These are phyloP conservation scores for Paraphysoderma sedebokerense DNA, from an alignment of 371 early-diverging fungal genomes.

Conservation along the genomic window DNA sequence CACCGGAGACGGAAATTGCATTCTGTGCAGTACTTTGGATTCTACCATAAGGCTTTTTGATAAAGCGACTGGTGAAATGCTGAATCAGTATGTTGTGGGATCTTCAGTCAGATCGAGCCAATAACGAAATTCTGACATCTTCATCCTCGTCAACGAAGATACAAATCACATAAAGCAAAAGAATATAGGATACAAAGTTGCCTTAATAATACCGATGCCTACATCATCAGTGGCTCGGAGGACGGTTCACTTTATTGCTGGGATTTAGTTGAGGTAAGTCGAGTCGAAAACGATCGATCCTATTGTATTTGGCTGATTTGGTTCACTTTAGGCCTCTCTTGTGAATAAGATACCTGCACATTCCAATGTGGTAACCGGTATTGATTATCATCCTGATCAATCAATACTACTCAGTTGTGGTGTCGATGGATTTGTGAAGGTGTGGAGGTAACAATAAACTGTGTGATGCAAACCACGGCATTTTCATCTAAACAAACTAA, in stretches of 20 bases:
- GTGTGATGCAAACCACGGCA: too few species aligned
- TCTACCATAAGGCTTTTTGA: constrained; percentile 64
- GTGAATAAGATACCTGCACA: too few species aligned
- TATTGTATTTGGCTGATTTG: too few species aligned
- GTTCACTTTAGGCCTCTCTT: too few species aligned
- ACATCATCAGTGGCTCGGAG: constrained; percentile 76
- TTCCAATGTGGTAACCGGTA: too few species aligned
- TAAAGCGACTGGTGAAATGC: constrained; percentile 46
- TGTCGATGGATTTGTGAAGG: too few species aligned
- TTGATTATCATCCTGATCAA: too few species aligned
- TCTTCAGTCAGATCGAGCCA: background rate
- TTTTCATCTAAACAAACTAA: too few species aligned
- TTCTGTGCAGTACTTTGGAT: constrained; percentile 58
- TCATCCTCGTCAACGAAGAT: constrained; percentile 17
- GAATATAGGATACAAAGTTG: constrained; percentile 51
- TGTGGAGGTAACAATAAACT: too few species aligned
- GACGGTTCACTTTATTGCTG: constrained; percentile 72
- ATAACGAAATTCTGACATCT: background rate
- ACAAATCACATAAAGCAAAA: constrained; percentile 60
- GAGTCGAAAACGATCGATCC: too few species aligned
- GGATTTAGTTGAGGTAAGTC: constrained; percentile 60
- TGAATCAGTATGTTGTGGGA: constrained; percentile 40
- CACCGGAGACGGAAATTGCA: constrained; percentile 54
- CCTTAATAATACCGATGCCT: constrained; percentile 47
- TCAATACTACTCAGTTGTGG: too few species aligned